A percentile compares a stretch with the other conserved stretches of the same genome.
Conservation (phyloP, 106 monocot species). For the Allium fistulosum region DNA sequence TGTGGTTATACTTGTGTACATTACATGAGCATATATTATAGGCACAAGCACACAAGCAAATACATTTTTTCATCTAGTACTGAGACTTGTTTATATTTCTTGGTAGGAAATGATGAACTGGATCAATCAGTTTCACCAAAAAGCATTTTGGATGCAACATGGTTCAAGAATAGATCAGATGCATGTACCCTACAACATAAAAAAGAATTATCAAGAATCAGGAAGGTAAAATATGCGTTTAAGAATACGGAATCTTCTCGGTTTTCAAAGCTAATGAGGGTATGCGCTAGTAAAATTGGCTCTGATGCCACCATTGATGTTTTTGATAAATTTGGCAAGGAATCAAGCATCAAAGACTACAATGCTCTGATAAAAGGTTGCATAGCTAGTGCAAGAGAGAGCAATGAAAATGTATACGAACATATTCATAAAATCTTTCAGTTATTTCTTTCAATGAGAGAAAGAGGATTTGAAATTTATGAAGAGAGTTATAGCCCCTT, state of each 20-base stretch:
- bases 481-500: constrained; percentile 66
- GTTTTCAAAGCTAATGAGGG: constrained; percentile 53
- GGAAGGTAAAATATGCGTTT: constrained; percentile 50
- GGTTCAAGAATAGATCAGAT: constrained; percentile 1
- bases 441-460: constrained; percentile 63
- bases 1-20: too few species aligned
- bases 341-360: constrained; percentile 65
- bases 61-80: too few species aligned
- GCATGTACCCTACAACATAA: constrained; percentile 8
- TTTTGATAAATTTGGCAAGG: constrained; percentile 64
- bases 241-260: constrained; percentile 47
- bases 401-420: constrained; percentile 15
- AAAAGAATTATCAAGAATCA: constrained; percentile 53
- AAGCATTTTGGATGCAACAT: constrained; percentile 19
- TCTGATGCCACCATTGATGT: constrained; percentile 58
- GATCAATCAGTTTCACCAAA: not conserved
- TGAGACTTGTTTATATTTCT: too few species aligned
- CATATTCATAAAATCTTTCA: constrained; percentile 41
- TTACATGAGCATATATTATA: too few species aligned
- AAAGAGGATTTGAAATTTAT: constrained; percentile 68
- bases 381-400: constrained; percentile 47
- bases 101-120: constrained; percentile 8
- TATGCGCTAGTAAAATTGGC: constrained; percentile 56
- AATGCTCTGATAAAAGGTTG: constrained; percentile 59
- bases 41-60: too few species aligned